Evolutionary conservation across 345 rosid genomes (phyloP), one percentile per base, ranked within the genome.

Genomic region (Brassica cretica): DNA sequence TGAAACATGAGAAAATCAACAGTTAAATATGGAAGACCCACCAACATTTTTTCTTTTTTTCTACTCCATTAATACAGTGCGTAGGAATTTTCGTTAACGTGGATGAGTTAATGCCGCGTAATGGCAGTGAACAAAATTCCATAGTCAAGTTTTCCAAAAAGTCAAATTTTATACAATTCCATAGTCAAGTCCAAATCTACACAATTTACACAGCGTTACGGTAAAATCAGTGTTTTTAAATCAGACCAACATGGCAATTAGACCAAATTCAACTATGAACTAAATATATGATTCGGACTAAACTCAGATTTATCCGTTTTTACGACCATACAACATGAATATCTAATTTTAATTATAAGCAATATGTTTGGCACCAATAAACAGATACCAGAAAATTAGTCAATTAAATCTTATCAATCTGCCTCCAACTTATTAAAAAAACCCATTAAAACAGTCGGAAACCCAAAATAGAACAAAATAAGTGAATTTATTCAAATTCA

Each of bases 71-170:
- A 18, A 14, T 9, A 8, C 16, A 6, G 2, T 33, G 8, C 11
- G 53, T 14, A 66, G 30, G 19, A 4, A 68, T 6, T 14, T 51
- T 27, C 11, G 59, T 4, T 39, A 14, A 75, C 21, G 8, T 58
- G 65, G 15, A 74, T 8, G 37, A 64, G 64, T 65, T 18, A 73
- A 63, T 25, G 65, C 27, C 32, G 56, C n/a, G 56, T 49, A n/a
- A 46, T 41, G 53, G 15, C 5, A 8, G 3, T n/a, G 25, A 55
- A 64, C 11, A 46, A 14, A 46, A 46, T 14, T 46, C 53, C 53
- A 46, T 46, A 14, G 53, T 46, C 53, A 49, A 49, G 18, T 39
- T 5, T 39, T 39, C 46, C 12, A 39, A 39, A 39, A 39, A 39
- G 46, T 39, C 46, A 39, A 39, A 39, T 39, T 39, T 39, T 39